phyloP scores from a whole-genome alignment of 129 eudicot genomes.

The Centaurea solstitialis region DNA sequence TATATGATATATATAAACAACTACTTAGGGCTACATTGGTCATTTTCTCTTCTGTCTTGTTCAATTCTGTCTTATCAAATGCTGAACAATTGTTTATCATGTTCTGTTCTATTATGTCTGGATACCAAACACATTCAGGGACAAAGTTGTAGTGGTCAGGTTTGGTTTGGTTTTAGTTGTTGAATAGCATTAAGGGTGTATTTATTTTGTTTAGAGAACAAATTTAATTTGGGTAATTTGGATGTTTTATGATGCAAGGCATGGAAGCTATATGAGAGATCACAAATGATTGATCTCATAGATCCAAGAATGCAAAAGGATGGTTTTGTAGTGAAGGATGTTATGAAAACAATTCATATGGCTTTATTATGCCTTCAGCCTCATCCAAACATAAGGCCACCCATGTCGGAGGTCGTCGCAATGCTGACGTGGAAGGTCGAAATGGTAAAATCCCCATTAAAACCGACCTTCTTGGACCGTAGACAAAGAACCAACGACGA shows the following conservation, averaged over 20 bases:
- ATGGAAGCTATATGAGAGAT: constrained; percentile 82
- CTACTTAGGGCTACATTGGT: no score
- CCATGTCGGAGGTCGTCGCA: constrained; percentile 82
- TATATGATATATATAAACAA: no score
- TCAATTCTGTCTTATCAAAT: no score
- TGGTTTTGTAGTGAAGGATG: constrained; percentile 55
- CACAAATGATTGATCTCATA: constrained; percentile 53
- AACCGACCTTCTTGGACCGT: constrained; percentile 58
- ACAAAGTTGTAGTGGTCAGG: background rate
- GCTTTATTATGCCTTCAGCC: constrained; percentile 73
- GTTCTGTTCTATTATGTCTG: no score
- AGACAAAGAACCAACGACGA: constrained; percentile 35
- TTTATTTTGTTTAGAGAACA: background rate
- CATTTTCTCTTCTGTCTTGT: no score
- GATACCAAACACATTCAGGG: background rate
- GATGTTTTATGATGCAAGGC: constrained; percentile 44
- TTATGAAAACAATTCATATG: constrained; percentile 52
- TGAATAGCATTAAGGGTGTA: background rate
- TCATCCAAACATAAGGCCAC: constrained; percentile 56
- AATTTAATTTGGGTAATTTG: constrained; percentile 5
- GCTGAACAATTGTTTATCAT: no score
- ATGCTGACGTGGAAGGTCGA: constrained; percentile 60
- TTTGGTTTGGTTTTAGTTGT: background rate
- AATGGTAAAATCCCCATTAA: constrained; percentile 41
- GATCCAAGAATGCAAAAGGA: constrained; percentile 65